Conservation (phyloP, 1,139 yeast species). For the Candida sp. region DNA sequence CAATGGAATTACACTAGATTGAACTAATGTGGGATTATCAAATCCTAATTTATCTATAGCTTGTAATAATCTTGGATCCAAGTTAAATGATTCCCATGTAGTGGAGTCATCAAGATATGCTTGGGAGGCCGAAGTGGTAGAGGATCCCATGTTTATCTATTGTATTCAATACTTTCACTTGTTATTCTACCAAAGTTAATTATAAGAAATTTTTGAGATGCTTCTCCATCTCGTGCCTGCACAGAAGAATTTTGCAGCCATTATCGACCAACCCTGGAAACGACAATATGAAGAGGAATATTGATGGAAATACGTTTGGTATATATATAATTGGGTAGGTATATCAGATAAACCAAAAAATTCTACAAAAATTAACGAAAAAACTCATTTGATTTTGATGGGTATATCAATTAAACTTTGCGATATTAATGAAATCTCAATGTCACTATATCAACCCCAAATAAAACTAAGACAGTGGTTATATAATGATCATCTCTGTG, state of each 20-base stretch:
- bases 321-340: too few species aligned
- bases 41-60: constrained; percentile 83
- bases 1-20: constrained; percentile 86
- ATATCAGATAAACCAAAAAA: too few species aligned
- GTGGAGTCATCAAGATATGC: constrained; percentile 68
- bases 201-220: neutral
- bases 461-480: too few species aligned
- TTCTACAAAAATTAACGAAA: too few species aligned
- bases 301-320: too few species aligned
- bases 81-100: constrained; percentile 66
- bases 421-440: too few species aligned
- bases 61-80: constrained; percentile 81
- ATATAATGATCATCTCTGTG: too few species aligned
- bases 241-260: neutral
- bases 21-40: constrained; percentile 84
- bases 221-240: neutral
- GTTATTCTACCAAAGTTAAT: neutral
- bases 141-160: constrained; percentile 3
- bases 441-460: too few species aligned
- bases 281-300: too few species aligned
- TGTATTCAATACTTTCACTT: neutral
- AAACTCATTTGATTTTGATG: too few species aligned
- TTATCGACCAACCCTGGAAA: too few species aligned
- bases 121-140: constrained; percentile 47
- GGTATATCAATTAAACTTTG: too few species aligned